Percentiles rank a stretch among this genome's conserved stretches.
phyloP scores from a whole-genome alignment of 768 basidiomycete species.

The Tulasnella sp. region DNA sequence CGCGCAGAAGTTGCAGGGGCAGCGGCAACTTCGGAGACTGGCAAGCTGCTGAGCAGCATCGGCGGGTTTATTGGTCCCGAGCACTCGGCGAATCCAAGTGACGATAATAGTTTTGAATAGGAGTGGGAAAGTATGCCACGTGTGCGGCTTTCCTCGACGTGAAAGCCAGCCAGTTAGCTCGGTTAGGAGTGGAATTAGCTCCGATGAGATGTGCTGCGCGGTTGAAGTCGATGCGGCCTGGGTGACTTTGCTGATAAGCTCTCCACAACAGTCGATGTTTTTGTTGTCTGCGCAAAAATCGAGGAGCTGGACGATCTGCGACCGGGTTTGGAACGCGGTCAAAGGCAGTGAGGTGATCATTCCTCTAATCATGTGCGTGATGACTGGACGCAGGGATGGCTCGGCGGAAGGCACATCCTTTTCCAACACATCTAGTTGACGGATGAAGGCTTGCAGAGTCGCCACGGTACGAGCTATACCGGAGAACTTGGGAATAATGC shows the following conservation, averaged over 20 bases:
- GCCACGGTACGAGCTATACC: background rate
- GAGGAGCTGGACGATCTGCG: background rate
- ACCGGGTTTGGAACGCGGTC: background rate
- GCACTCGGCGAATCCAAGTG: background rate
- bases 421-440: background rate
- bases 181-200: background rate
- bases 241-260: background rate
- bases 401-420: background rate
- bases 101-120: background rate
- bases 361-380: background rate
- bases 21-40: background rate
- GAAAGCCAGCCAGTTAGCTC: background rate
- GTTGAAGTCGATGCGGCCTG: background rate
- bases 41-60: background rate
- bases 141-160: background rate
- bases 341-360: background rate
- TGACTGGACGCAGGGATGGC: background rate
- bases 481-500: background rate
- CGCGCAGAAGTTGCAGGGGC: background rate
- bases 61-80: background rate
- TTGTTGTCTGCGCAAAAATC: background rate
- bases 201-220: background rate
- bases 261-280: background rate
- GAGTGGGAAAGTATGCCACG: background rate
- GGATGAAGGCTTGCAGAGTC: background rate